Base-by-base conservation (phyloP, 306 rosid genomes). In the Trifolium pratense region DNA sequence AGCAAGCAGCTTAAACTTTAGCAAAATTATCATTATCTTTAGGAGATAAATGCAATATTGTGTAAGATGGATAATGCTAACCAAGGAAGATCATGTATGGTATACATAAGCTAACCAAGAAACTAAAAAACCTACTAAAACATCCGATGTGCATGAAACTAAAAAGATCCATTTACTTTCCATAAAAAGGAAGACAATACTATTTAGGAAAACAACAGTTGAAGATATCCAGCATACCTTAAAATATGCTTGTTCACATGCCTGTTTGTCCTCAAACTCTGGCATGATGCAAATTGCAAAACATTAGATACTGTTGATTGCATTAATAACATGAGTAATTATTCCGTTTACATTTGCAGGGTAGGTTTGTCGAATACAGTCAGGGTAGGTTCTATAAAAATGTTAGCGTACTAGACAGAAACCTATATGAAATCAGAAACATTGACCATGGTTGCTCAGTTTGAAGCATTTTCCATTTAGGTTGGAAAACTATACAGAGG, bases 171-270 rank as follows among this genome's bases (percentile, higher is more conserved):
- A 25, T 58, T 32, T 6, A 68, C 40, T 70, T 5, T 26, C 74
- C 23, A 70, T 36, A 37, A 52, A 59, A 13, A 11, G 23, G 34
- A 23, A 39, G 11, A 45, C n/a, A 20, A 3, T 31, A 23, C 8
- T 65, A 43, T 56, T 61, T 55, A 45, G 77, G 34, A 25, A 78
- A 63, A 31, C 40, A 18, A 56, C 17, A 64, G 23, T 66, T 60
- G 26, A 29, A 75, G 17, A 36, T 12, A 58, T 82, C 57, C 68
- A 56, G 73, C 86, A 40, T 74, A 94, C 99, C 99, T 94, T 94
- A 73, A 84, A 94, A 88, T 91, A 94, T 55, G 99, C 96, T 67
- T 88, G 88, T 81, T 94, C 97, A 78, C 99, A 94, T 31, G 96
- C 83, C 67, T 66, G 83, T 40, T 68, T 73, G 56, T 82, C 80